A percentile compares a stretch with the other conserved stretches of the same genome.
phyloP scores from a whole-genome alignment of 2,329 filamentous ascomycete species.

The Paraphaeosphaeria sporulosa region DNA sequence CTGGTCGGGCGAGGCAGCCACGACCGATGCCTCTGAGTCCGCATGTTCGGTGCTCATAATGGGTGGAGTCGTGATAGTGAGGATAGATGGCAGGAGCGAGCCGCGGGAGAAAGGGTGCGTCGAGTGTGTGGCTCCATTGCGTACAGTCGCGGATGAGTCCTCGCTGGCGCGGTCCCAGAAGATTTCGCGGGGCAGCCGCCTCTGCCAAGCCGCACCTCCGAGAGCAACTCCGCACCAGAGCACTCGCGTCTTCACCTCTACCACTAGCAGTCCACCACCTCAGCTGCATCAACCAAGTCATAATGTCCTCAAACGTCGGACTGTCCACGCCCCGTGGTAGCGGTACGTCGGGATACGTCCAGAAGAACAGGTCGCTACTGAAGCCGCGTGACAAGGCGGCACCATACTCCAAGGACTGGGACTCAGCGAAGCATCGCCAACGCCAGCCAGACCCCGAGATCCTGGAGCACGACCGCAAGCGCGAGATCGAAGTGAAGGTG shows the following conservation, averaged over 20 bases:
- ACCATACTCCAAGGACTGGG: slow-evolving; percentile 77
- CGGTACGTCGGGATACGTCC: slow-evolving; percentile 96
- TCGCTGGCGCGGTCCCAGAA: slow-evolving; percentile 22
- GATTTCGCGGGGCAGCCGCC: slow-evolving; percentile 38
- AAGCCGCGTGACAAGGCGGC: slow-evolving; percentile 80
- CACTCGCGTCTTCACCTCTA: slow-evolving; percentile 9
- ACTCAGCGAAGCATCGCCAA: slow-evolving; percentile 75
- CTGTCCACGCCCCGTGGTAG: slow-evolving; percentile 93
- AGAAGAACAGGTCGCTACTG: slow-evolving; percentile 91
- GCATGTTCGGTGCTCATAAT: slow-evolving; percentile 29
- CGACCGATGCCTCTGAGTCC: slow-evolving; percentile 12
- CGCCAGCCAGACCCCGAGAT: slow-evolving; percentile 91
- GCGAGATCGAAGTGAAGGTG: slow-evolving; percentile 91
- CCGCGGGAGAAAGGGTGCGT: neutral
- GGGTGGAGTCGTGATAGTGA: slow-evolving; percentile 17
- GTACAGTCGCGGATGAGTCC: slow-evolving; percentile 26
- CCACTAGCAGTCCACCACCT: slow-evolving; percentile 10
- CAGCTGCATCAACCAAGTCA: slow-evolving; percentile 9
- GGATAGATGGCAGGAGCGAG: neutral
- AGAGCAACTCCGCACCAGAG: slow-evolving; percentile 23
- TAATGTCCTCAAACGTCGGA: slow-evolving; percentile 96
- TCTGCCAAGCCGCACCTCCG: slow-evolving; percentile 27
- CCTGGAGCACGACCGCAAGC: slow-evolving; percentile 89
- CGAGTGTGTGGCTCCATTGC: slow-evolving; percentile 31
- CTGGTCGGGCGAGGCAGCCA: slow-evolving; percentile 21